Conservation (phyloP, 441 rosid genomes). For the Adansonia gregorii region DNA sequence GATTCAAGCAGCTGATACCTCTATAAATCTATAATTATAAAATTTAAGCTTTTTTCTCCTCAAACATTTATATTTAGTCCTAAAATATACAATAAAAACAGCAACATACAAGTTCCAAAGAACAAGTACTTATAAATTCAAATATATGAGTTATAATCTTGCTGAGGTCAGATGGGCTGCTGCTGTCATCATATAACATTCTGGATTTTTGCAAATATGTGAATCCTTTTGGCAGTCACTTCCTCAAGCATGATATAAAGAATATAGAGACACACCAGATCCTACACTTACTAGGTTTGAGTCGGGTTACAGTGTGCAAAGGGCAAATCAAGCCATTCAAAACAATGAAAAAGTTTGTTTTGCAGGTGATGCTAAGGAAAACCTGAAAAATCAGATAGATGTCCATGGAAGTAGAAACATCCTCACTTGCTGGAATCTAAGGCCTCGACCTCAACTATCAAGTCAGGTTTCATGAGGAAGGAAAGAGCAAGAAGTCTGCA, state of each 20-base stretch:
- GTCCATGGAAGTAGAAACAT: conserved; percentile 56
- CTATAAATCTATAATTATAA: not conserved
- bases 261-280: conserved; percentile 11
- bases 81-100: not conserved
- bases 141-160: conserved; percentile 10
- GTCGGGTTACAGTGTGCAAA: conserved; percentile 24
- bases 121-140: not conserved
- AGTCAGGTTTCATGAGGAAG: conserved; percentile 51
- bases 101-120: not conserved
- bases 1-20: not conserved
- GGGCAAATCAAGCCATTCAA: conserved; percentile 10
- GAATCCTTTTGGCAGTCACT: conserved; percentile 8
- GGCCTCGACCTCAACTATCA: conserved; percentile 57
- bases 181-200: not conserved
- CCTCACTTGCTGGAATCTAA: conserved; percentile 50
- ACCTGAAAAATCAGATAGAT: conserved; percentile 65
- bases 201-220: not conserved
- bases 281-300: conserved; percentile 22
- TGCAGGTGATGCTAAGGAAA: conserved; percentile 44
- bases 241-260: conserved; percentile 20
- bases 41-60: not conserved
- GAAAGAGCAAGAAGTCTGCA: conserved; percentile 65
- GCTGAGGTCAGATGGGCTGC: conserved; percentile 20
- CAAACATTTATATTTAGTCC: not conserved
- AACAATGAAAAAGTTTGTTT: conserved; percentile 22